phyloP scores from a whole-genome alignment of 768 basidiomycete species.

The Mrakia frigida region DNA sequence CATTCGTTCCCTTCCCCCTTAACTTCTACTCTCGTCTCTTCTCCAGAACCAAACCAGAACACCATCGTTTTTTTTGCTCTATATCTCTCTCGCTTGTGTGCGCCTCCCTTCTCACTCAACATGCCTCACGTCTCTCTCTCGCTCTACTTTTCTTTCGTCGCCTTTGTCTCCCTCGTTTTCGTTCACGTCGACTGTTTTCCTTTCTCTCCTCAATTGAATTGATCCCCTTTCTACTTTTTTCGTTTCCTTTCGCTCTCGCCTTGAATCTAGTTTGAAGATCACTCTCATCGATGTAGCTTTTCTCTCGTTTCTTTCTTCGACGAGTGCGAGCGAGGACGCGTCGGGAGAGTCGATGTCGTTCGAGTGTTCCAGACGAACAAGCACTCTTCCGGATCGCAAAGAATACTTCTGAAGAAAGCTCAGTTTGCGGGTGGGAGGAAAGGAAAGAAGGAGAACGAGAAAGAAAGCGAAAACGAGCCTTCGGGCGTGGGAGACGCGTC shows the following conservation, averaged over 20 bases:
- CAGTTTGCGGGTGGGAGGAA: too few relatives aligned
- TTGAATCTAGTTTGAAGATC: too few relatives aligned
- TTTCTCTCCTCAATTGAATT: neutral
- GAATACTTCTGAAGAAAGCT: too few relatives aligned
- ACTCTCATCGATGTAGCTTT: too few relatives aligned
- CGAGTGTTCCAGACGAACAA: too few relatives aligned
- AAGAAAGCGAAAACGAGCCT: too few relatives aligned
- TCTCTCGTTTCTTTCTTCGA: too few relatives aligned
- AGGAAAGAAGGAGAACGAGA: too few relatives aligned
- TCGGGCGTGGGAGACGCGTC: too few relatives aligned
- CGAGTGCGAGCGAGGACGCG: too few relatives aligned
- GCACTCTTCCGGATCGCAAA: too few relatives aligned
- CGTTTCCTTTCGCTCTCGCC: neutral
- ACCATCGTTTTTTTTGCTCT: neutral
- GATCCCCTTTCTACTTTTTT: neutral
- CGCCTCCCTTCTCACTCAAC: neutral
- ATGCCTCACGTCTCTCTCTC: constrained; percentile 3
- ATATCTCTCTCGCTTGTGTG: neutral
- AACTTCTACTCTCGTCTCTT: neutral
- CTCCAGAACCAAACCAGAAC: neutral
- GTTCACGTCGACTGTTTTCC: neutral
- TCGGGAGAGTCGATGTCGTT: too few relatives aligned
- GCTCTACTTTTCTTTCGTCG: neutral
- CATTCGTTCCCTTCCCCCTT: neutral
- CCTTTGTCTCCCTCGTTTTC: constrained; percentile 1